Conservation (phyloP, 345 rosid genomes). For the Lepidium sativum region DNA sequence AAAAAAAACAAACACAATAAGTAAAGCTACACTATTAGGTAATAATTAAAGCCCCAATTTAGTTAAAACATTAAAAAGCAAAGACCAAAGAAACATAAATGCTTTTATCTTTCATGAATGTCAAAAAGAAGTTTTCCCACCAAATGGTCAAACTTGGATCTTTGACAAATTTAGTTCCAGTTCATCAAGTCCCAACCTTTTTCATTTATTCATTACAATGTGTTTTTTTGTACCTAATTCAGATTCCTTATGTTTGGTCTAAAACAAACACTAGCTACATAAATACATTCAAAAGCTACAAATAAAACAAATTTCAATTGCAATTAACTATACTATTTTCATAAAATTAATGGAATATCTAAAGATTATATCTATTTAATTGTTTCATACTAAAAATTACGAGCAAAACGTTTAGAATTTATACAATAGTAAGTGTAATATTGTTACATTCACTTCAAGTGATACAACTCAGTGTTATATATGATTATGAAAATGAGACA, state of each 20-base stretch:
- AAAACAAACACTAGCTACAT: background rate
- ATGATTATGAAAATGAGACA: constrained; percentile 4
- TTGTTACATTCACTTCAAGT: background rate
- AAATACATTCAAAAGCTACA: background rate
- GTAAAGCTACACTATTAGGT: constrained; percentile 28
- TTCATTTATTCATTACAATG: background rate
- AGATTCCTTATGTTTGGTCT: background rate
- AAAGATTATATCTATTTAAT: too few relatives aligned
- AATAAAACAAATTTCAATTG: too few relatives aligned
- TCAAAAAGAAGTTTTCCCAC: constrained; percentile 24
- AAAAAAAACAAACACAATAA: constrained; percentile 19
- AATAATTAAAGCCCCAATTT: constrained; percentile 7
- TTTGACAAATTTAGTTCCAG: constrained; percentile 18
- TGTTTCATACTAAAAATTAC: background rate
- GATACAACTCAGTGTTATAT: background rate
- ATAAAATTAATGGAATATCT: background rate
- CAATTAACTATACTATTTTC: background rate
- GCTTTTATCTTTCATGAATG: constrained; percentile 28
- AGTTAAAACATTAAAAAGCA: constrained; percentile 3
- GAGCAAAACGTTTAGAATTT: background rate
- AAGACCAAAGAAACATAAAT: constrained; percentile 23
- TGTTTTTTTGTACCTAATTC: too few relatives aligned
- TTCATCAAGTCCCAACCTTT: constrained; percentile 13
- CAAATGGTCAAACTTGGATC: constrained; percentile 29
- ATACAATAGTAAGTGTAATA: background rate